Evolutionary conservation across 257 asterid genomes (phyloP).

Genomic region (Penstemon davidsonii): DNA sequence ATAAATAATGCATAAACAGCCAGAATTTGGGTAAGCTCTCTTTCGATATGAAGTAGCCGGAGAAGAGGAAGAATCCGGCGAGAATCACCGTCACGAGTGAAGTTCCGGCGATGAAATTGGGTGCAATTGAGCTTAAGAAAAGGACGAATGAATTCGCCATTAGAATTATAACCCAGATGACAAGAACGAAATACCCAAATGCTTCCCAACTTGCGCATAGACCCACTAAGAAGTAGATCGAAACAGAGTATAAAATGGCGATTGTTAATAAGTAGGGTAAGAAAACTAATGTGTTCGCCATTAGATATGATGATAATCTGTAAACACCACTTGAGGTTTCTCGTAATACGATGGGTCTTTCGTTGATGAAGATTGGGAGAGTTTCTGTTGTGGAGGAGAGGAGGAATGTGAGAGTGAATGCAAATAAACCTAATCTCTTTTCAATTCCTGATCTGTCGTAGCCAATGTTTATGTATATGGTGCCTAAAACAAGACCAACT

Average conservation of each 20-base stretch:
- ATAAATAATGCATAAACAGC: constrained; percentile 71
- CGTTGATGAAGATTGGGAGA: constrained; percentile 86
- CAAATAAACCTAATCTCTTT: constrained; percentile 83
- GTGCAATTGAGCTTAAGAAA: constrained; percentile 75
- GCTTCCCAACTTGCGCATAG: constrained; percentile 81
- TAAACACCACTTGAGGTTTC: constrained; percentile 93
- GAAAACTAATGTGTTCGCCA: constrained; percentile 89
- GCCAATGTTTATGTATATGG: constrained; percentile 75
- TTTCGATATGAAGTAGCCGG: constrained; percentile 82
- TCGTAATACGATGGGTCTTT: constrained; percentile 74
- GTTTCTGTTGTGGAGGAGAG: constrained; percentile 95
- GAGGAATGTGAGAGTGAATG: constrained; percentile 87
- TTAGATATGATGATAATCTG: constrained; percentile 74
- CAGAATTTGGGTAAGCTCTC: constrained; percentile 75
- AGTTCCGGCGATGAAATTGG: constrained; percentile 84
- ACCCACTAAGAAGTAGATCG: constrained; percentile 78
- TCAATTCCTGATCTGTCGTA: constrained; percentile 67
- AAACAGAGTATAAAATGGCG: constrained; percentile 61
- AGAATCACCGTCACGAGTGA: constrained; percentile 65
- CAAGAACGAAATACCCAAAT: constrained; percentile 61
- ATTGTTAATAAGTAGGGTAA: constrained; percentile 68
- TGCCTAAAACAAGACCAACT: constrained; percentile 84
- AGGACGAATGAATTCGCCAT: constrained; percentile 92
- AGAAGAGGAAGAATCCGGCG: constrained; percentile 87
- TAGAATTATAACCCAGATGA: constrained; percentile 71